Conservation (phyloP, 306 rosid species). For the Carpinus fangiana region DNA sequence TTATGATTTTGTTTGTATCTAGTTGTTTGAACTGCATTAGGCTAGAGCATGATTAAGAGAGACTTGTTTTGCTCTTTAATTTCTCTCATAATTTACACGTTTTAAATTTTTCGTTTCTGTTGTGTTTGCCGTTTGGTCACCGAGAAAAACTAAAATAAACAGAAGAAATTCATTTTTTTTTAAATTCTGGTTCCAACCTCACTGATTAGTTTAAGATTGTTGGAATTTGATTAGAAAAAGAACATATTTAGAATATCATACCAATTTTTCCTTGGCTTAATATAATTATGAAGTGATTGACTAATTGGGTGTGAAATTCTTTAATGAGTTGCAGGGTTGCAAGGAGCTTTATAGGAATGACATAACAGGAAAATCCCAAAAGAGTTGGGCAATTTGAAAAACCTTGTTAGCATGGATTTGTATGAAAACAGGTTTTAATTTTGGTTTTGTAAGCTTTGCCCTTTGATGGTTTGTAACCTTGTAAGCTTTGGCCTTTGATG, state of each 20-base stretch:
- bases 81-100: not conserved
- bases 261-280: too few relatives aligned
- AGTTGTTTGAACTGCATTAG: not conserved
- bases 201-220: not conserved
- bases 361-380: conserved; percentile 63
- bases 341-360: conserved; percentile 77
- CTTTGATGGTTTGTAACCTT: too few relatives aligned
- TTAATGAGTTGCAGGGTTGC: conserved; percentile 44
- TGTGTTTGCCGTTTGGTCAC: not conserved
- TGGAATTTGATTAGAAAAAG: not conserved
- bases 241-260: too few relatives aligned
- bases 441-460: too few relatives aligned
- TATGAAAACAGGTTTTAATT: conserved; percentile 68
- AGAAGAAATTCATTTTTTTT: not conserved
- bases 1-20: not conserved
- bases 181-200: too few relatives aligned
- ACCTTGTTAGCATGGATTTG: conserved; percentile 85
- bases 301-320: conserved; percentile 27
- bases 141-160: not conserved
- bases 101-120: not conserved
- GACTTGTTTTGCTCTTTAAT: conserved; percentile 48
- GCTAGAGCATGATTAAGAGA: not conserved
- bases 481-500: too few relatives aligned
- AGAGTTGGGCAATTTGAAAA: conserved; percentile 70
- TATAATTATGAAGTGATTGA: not conserved